Conservation (phyloP, 169 alveolate species). For the Plasmodium gallinaceum region DNA sequence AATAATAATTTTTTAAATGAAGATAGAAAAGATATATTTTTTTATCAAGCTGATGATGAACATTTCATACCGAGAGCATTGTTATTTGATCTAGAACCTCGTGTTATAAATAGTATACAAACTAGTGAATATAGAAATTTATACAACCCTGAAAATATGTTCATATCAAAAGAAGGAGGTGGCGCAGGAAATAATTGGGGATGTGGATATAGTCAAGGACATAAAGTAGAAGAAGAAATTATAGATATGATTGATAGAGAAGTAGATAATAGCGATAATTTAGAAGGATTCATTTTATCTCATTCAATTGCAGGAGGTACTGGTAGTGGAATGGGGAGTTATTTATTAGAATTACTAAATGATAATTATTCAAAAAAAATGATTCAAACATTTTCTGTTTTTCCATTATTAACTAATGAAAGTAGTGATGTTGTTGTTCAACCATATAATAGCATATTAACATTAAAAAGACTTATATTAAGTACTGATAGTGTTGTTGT, state of each 20-base stretch:
- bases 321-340: slow-evolving; percentile 99
- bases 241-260: slow-evolving; percentile 99
- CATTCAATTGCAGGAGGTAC: slow-evolving; percentile 99
- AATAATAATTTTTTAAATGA: slow-evolving; percentile 88
- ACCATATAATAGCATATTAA: slow-evolving; percentile 98
- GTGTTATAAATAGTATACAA: slow-evolving; percentile 92
- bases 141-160: slow-evolving; percentile 98
- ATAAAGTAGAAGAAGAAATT: slow-evolving; percentile 95
- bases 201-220: slow-evolving; percentile 95
- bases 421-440: slow-evolving; percentile 99
- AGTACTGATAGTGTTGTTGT: slow-evolving; percentile 98
- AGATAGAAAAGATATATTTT: slow-evolving; percentile 98
- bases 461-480: slow-evolving; percentile 91
- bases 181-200: slow-evolving; percentile 99
- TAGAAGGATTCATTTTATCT: slow-evolving; percentile 98
- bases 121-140: slow-evolving; percentile 90
- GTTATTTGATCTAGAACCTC: slow-evolving; percentile 98
- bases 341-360: slow-evolving; percentile 95
- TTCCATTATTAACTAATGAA: slow-evolving; percentile 94
- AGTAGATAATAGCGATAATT: slow-evolving; percentile 98
- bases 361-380: slow-evolving; percentile 96
- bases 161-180: slow-evolving; percentile 96
- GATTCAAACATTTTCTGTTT: slow-evolving; percentile 92
- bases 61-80: slow-evolving; percentile 95
- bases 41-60: slow-evolving; percentile 96